Base-by-base conservation (phyloP, 805 yeast species). In the Brettanomyces sp. region DNA sequence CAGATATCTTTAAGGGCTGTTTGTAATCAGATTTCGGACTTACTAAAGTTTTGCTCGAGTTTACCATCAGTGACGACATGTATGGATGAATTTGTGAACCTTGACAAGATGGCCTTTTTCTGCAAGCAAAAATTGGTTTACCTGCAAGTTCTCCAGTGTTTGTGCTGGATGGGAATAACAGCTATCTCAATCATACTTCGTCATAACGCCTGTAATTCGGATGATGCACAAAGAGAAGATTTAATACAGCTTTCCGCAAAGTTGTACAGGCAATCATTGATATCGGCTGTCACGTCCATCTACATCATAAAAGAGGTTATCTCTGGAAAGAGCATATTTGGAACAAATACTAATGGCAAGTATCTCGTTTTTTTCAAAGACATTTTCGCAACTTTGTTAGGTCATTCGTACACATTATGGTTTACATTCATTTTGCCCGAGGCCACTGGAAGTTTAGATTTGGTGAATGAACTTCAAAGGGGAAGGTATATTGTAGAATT, bases 241-340 rank as follows among this genome's bases (percentile, higher is more conserved):
- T 32, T 32, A 32, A 21, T 13, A 11, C 9, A 36, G 39, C 34
- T 40, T 8, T 40, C 30, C 35, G 6, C n/a, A 22, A 12, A 40
- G 14, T 12, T 40, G 30, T n/a, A 25, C 14, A 24, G 9, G 36
- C 6, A 40, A 24, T 18, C 13, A 13, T 7, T 33, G 11, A 6
- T 41, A 8, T 7, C 38, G 8, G 28, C 28, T 6, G 37, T 32
- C 18, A 47, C 43, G 23, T 49, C 46, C 35, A 28, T 51, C 39
- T 41, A 49, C 18, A 51, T 48, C 12, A 42, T 37, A n/a, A 47
- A 42, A 11, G 44, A 41, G 30, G 24, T 41, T 12, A 14, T 18
- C 25, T 8, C 18, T 8, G 38, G 38, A 33, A 6, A 41, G 14
- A 33, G 18, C 13, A 22, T 41, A 9, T 41, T 41, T 34, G 43